phyloP scores from a whole-genome alignment of 768 basidiomycete genomes.

The Mycena albidolilacea region DNA sequence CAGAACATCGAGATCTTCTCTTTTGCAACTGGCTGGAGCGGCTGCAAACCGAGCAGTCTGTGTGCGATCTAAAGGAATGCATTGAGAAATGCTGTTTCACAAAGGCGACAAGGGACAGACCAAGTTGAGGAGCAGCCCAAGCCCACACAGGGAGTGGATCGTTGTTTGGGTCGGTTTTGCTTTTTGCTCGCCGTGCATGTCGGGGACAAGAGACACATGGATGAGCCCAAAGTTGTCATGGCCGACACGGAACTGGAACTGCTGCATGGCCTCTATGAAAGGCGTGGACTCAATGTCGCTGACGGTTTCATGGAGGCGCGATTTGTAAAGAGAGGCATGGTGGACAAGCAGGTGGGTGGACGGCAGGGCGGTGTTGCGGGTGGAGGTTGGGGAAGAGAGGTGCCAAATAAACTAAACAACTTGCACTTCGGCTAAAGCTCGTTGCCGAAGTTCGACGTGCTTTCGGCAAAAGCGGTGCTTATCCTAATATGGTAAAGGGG shows the following conservation, averaged over 20 bases:
- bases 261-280: constrained; percentile 99
- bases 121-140: constrained; percentile 94
- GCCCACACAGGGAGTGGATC: constrained; percentile 91
- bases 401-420: too few species aligned
- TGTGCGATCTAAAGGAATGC: constrained; percentile 84
- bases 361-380: too few species aligned
- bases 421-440: too few species aligned
- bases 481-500: too few species aligned
- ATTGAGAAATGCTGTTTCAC: constrained; percentile 4
- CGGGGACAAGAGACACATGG: constrained; percentile 97
- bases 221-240: constrained; percentile 97
- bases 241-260: constrained; percentile 99
- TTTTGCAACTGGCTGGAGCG: constrained; percentile 88
- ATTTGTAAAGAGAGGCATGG: too few species aligned
- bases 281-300: constrained; percentile 99
- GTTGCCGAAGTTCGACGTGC: too few species aligned
- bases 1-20: constrained; percentile 99
- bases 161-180: constrained; percentile 99
- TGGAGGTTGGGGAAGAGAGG: too few species aligned
- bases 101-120: constrained; percentile 59
- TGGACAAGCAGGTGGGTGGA: too few species aligned
- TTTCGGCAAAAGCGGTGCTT: too few species aligned
- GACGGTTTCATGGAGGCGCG: constrained; percentile 67
- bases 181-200: constrained; percentile 99
- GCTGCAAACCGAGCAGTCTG: constrained; percentile 85